These are phyloP conservation scores for Saccharomyces uvarum DNA, from an alignment of 1,139 yeast genomes.

Conservation along the genomic window DNA sequence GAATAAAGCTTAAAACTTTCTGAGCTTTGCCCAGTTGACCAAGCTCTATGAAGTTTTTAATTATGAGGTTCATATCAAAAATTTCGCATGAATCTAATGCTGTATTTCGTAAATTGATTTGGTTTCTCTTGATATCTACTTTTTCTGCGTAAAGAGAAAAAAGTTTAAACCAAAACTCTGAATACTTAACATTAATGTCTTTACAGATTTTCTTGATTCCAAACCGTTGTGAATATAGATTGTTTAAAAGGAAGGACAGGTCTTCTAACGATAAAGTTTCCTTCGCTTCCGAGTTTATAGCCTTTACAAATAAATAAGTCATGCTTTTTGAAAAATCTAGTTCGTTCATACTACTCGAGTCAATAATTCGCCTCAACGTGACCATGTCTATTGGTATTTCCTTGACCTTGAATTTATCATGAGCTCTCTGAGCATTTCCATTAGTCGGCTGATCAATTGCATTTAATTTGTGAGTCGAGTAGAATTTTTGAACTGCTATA, in stretches of 20 bases:
- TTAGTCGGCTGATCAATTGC: neutral
- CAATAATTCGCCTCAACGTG: neutral
- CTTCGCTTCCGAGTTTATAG: neutral
- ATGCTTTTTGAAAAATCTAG: neutral
- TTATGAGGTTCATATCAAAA: slow-evolving; percentile 22
- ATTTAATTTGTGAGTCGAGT: neutral
- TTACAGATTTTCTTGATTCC: neutral
- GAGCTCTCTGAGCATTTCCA: neutral
- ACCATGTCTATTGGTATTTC: neutral
- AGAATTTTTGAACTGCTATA: neutral
- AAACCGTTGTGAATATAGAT: neutral
- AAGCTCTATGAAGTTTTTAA: slow-evolving; percentile 16
- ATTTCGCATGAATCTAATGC: slow-evolving; percentile 7
- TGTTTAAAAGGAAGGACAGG: neutral
- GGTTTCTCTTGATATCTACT: neutral
- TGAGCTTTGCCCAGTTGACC: slow-evolving; percentile 25
- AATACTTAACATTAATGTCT: neutral
- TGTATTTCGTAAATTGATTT: neutral
- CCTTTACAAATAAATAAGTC: neutral
- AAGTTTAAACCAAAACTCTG: neutral
- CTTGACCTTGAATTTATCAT: neutral
- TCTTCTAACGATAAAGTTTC: neutral
- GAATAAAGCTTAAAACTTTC: slow-evolving; percentile 15
- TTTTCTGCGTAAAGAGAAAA: neutral
- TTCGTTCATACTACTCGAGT: neutral